Evolutionary conservation across 495 filamentous ascomycete species (phyloP), one percentile per base, ranked within the genome.

Genomic region (Podospora fimiseda): DNA sequence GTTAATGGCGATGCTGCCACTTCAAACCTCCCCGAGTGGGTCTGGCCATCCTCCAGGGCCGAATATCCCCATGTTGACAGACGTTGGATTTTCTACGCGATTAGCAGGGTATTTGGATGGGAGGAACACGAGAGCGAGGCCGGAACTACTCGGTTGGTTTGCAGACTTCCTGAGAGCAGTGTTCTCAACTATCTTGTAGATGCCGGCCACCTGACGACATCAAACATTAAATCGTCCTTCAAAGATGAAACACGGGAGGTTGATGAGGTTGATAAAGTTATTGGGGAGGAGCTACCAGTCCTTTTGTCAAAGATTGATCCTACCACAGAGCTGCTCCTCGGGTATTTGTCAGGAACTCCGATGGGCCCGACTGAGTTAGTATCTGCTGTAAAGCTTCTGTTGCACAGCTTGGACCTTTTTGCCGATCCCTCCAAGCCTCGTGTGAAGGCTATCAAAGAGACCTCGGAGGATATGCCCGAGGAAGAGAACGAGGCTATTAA

Each of bases 161-260:
- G 71, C 55, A 51, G 72, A 70, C 41, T 86, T 63, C 74, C 82
- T 65, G 58, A 69, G 59, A 63, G 73, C 59, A 67, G 80, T 68
- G 54, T 83, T 57, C 63, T 80, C 53, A 72, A 76, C 15, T 88
- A 85, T 72, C 74, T 90, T 1, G 72, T 83, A 15, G 67, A 77
- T 27, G 69, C 77, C 7, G 83, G 85, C n/a, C 77, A 87, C 50
- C 53, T 90, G 30, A 81, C 78, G 9, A 57, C 74, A 0, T 74
- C 78, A 11, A 85, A 84, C 43, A 67, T 89, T 36, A 82, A 82
- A 52, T 76, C 74, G 56, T 70, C 84, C 51, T 67, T 87, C 70
- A 66, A 72, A 68, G 67, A 72, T 36, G 78, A 76, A 56, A 72
- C 73, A 0, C 62, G 50, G n/a, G 69, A 66, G 18, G 50, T 57